Evolutionary conservation across 352 stramenopile species (phyloP).

Genomic region (Hyaloperonospora brassicae): DNA sequence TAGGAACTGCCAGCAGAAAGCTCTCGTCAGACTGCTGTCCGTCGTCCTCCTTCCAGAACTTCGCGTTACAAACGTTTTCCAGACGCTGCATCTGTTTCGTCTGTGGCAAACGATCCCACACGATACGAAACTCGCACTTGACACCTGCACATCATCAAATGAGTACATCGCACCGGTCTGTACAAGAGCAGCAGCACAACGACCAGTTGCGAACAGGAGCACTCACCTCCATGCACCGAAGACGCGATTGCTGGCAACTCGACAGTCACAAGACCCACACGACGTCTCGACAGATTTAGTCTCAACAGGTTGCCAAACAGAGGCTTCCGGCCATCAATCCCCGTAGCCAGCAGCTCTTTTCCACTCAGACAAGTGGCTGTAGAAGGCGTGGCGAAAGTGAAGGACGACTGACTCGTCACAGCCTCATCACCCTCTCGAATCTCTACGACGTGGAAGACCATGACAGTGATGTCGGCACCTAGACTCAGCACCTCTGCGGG

Average conservation of each 20-base stretch:
- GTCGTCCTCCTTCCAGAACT: constrained; percentile 24
- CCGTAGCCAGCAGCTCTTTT: constrained; percentile 38
- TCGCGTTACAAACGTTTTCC: constrained; percentile 28
- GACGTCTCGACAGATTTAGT: constrained; percentile 35
- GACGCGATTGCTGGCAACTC: constrained; percentile 45
- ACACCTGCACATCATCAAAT: constrained; percentile 29
- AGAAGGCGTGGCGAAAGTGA: constrained; percentile 31
- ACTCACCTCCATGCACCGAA: constrained; percentile 43
- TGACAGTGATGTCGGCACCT: constrained; percentile 37
- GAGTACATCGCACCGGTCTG: background rate
- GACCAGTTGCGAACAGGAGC: background rate
- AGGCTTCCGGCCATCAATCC: constrained; percentile 26
- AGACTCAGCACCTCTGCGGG: constrained; percentile 35
- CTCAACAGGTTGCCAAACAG: constrained; percentile 64
- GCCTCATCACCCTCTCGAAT: constrained; percentile 40
- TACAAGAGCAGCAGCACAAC: background rate
- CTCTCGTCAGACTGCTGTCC: constrained; percentile 17
- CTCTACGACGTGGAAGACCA: constrained; percentile 58
- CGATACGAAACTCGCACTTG: constrained; percentile 45
- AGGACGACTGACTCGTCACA: constrained; percentile 27
- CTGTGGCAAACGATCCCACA: constrained; percentile 38
- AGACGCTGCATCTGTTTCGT: constrained; percentile 39
- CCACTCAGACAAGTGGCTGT: constrained; percentile 21
- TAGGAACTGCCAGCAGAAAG: constrained; percentile 35
- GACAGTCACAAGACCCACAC: constrained; percentile 40